Base-by-base conservation (phyloP, 1,284 basidiomycete species). In the Malassezia caprae region DNA sequence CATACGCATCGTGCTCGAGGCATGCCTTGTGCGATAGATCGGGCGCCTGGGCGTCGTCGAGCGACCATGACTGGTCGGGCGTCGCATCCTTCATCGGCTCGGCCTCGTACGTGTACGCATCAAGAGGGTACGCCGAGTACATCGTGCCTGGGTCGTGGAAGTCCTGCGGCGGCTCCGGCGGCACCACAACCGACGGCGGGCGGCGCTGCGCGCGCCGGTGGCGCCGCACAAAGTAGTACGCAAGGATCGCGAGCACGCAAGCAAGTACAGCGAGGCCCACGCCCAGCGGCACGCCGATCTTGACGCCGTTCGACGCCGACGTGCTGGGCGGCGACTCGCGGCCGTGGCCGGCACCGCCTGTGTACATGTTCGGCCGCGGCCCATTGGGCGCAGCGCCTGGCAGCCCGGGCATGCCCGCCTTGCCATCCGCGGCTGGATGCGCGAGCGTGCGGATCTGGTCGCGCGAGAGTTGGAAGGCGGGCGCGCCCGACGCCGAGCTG, bases 391-490 rank as follows among this genome's bases (percentile, higher is more conserved):
- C 13, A 2, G 23, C 42, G 24, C 35, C 46, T 2, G 53, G 51
- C 34, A 34, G 40, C 13, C 63, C 63, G 6, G 63, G 63, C 28
- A 49, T 26, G 40, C 43, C 50, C 5, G 49, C 42, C n/a, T 23
- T 21, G 27, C 53, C 61, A 26, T 60, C 59, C 12, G 48, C 17
- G 2, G 35, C 27, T 1, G 63, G 64, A 28, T 60, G 37, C 1
- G 41, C 15, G 26, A 65, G 12, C 11, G 45, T 31, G 12, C 17
- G 32, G 50, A 67, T 54, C 32, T 57, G 39, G 19, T 60, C 50
- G 43, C 50, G 58, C n/a, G 52, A 49, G 8, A 60, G 34, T 19
- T 37, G 8, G 35, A 68, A 65, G 5, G 35, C 58, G 1, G 69
- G 70, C 35, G 54, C 61, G 35, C 42, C 26, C 1, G 58, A 48